Evolutionary conservation across 108 stramenopile species (phyloP).

Genomic region (Fragilariopsis cylindrus): DNA sequence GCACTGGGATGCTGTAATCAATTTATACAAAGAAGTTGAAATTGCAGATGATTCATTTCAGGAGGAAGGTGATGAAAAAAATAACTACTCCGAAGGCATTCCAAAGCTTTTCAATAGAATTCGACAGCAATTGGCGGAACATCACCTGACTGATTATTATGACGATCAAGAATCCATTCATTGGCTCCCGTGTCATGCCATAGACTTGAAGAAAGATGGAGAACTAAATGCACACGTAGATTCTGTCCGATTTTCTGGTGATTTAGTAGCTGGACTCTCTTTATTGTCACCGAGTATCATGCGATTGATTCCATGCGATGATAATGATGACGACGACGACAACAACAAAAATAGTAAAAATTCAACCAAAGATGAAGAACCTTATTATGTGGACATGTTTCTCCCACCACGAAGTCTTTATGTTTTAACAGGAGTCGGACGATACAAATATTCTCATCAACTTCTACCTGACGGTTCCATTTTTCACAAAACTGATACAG

Average conservation of each 20-base stretch:
- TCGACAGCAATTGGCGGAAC: constrained; percentile 44
- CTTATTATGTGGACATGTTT: constrained; percentile 68
- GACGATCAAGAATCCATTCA: constrained; percentile 9
- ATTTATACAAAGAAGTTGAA: constrained; percentile 82
- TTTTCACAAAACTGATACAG: constrained; percentile 32
- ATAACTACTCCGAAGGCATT: background rate
- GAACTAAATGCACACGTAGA: constrained; percentile 87
- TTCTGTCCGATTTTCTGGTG: constrained; percentile 87
- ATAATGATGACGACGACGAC: background rate
- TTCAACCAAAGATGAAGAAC: background rate
- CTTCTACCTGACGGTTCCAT: constrained; percentile 47
- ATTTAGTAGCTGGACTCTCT: constrained; percentile 86
- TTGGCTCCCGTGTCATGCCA: constrained; percentile 87
- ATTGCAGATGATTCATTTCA: constrained; percentile 34
- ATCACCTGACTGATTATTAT: constrained; percentile 35
- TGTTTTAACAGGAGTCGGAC: constrained; percentile 59
- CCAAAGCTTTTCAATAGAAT: background rate
- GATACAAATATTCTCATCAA: constrained; percentile 79
- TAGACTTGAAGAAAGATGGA: constrained; percentile 77
- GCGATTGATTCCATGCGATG: constrained; percentile 52
- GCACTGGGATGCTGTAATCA: constrained; percentile 93
- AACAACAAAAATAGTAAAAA: constrained; percentile 15
- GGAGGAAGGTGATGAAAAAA: constrained; percentile 8
- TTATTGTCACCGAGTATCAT: constrained; percentile 71
- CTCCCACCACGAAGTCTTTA: constrained; percentile 77